Conservation (phyloP, 2,329 filamentous ascomycete species). For the Phyllosticta capitalensis region DNA sequence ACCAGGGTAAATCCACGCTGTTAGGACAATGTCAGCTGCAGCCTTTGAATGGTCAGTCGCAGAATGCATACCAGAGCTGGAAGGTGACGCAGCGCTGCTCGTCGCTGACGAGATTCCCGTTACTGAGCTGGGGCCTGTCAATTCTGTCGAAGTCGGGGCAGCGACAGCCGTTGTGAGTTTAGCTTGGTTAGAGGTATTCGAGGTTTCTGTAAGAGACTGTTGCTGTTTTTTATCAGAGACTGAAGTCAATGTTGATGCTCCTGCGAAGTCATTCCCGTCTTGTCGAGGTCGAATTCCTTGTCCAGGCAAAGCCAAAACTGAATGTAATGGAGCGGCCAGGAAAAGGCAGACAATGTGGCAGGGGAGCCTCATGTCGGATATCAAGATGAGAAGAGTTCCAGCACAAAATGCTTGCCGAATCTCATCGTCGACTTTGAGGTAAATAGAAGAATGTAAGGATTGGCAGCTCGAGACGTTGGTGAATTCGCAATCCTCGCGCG, state of each 20-base stretch:
- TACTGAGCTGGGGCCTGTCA: too few species aligned
- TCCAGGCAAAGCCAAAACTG: background rate
- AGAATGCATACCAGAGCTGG: background rate
- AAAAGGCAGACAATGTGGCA: background rate
- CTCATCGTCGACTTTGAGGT: background rate
- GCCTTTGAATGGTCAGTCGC: background rate
- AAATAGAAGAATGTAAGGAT: background rate
- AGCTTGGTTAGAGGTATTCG: background rate
- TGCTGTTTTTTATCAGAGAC: background rate
- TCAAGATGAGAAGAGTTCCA: background rate
- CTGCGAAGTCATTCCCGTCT: background rate
- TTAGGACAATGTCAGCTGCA: background rate
- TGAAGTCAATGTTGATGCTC: background rate
- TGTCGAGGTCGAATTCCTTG: background rate
- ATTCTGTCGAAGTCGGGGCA: background rate
- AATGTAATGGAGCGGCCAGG: background rate
- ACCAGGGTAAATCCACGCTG: constrained; percentile 7
- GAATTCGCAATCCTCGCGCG: background rate
- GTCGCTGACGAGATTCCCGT: background rate
- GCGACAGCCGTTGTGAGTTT: background rate
- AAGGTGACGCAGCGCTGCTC: background rate
- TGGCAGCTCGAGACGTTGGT: background rate
- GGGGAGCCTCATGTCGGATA: background rate
- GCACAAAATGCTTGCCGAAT: background rate
- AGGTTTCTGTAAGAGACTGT: background rate